These are phyloP conservation scores for Taphrina flavorubra DNA, from an alignment of 1,139 yeast genomes.

Conservation along the genomic window DNA sequence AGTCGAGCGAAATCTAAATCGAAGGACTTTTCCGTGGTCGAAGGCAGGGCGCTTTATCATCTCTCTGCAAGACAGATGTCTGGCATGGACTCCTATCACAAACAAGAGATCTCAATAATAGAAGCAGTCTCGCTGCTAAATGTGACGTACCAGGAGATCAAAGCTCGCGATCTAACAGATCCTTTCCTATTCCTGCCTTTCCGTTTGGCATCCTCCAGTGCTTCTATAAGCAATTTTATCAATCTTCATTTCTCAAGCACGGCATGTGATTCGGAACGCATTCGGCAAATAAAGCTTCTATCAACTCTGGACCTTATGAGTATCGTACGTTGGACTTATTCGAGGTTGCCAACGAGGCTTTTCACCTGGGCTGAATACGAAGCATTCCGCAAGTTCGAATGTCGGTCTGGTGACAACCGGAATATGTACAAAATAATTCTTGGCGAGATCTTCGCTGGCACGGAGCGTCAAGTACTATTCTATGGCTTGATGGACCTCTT, in stretches of 20 bases:
- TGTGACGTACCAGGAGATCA: background rate
- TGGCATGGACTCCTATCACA: constrained; percentile 2
- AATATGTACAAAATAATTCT: background rate
- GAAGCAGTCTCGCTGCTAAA: background rate
- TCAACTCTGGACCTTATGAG: constrained; percentile 15
- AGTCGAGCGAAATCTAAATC: no score
- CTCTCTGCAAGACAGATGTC: background rate
- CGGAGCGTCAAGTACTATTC: background rate
- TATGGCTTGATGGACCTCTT: constrained; percentile 22
- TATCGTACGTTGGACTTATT: constrained; percentile 29
- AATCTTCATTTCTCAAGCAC: background rate
- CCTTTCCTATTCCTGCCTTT: constrained; percentile 35
- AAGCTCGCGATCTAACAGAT: constrained; percentile 11
- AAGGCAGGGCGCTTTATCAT: no score
- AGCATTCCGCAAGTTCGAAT: constrained; percentile 9
- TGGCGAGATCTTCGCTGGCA: constrained; percentile 6
- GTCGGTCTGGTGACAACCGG: background rate
- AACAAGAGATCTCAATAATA: background rate
- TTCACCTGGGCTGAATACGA: background rate
- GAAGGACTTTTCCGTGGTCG: no score
- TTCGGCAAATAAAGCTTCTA: background rate
- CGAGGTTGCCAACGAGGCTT: constrained; percentile 11
- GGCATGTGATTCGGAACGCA: background rate
- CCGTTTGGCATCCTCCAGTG: constrained; percentile 14
- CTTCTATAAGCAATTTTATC: constrained; percentile 15